These are phyloP conservation scores for Pyricularia sp. DNA, from an alignment of 2,329 filamentous ascomycete genomes.

Conservation along the genomic window DNA sequence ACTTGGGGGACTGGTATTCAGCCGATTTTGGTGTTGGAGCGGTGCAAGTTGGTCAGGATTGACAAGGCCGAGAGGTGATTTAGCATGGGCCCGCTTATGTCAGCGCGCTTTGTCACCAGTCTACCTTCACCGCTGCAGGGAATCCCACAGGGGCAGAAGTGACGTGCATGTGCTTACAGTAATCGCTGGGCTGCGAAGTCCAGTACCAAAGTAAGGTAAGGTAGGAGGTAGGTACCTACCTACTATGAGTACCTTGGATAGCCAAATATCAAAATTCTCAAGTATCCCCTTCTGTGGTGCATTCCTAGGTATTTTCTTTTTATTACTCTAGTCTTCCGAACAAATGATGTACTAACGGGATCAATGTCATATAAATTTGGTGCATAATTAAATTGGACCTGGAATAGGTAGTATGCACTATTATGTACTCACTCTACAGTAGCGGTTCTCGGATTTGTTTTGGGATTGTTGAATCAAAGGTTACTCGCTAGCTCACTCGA, in stretches of 20 bases:
- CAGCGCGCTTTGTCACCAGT: constrained; percentile 1
- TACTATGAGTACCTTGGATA: too few species aligned
- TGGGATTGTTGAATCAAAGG: neutral
- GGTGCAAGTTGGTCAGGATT: constrained; percentile 4
- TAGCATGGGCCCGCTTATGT: constrained; percentile 4
- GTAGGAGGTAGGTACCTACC: too few species aligned
- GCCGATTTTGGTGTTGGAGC: constrained; percentile 5
- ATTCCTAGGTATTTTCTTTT: too few species aligned
- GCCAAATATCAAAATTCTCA: neutral
- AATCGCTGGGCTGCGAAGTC: neutral
- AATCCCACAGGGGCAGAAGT: neutral
- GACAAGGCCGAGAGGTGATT: constrained; percentile 2
- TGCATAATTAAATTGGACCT: too few species aligned
- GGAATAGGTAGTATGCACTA: too few species aligned
- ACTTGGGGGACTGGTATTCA: neutral
- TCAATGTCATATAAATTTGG: too few species aligned
- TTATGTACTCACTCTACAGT: too few species aligned
- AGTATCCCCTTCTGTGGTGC: neutral
- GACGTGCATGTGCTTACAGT: neutral
- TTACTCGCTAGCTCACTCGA: neutral
- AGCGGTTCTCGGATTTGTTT: neutral
- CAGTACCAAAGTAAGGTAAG: too few species aligned
- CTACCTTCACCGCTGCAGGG: neutral
- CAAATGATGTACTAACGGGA: too few species aligned
- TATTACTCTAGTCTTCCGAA: too few species aligned